A percentile compares a stretch with the other conserved stretches of the same genome.
Conservation (phyloP, 192 early-diverging fungal species). For the Allomyces arbusculus region DNA sequence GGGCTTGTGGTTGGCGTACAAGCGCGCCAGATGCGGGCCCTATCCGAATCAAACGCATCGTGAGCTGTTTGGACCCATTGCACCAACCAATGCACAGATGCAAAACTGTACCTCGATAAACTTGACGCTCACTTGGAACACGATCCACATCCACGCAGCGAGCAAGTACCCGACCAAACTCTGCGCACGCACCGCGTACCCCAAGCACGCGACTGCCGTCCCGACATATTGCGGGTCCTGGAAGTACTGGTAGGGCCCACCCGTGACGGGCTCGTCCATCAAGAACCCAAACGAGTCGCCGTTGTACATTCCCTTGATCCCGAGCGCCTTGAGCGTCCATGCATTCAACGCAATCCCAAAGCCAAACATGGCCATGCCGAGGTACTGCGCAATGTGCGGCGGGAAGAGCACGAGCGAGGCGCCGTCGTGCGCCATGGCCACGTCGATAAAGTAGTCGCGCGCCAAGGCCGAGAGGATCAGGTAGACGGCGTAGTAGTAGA, state of each 20-base stretch:
- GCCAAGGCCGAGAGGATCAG: constrained; percentile 25
- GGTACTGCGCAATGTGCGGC: constrained; percentile 6
- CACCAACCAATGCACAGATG: not conserved
- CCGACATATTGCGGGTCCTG: constrained; percentile 37
- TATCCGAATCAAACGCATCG: not conserved
- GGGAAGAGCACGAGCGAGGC: constrained; percentile 18
- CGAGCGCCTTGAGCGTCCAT: constrained; percentile 35
- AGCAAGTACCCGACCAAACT: constrained; percentile 25
- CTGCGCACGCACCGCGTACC: constrained; percentile 26
- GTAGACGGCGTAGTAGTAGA: constrained; percentile 34
- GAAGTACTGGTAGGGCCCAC: constrained; percentile 27
- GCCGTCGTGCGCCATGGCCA: constrained; percentile 22
- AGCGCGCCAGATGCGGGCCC: not conserved
- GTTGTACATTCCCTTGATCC: constrained; percentile 41
- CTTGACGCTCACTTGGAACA: constrained; percentile 28
- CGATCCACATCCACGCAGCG: constrained; percentile 19
- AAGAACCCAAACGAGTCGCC: constrained; percentile 35
- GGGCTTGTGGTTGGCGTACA: not conserved
- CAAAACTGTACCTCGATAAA: constrained; percentile 20
- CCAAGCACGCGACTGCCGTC: constrained; percentile 25
- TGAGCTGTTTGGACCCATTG: not conserved
- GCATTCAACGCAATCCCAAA: constrained; percentile 24
- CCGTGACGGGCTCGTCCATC: constrained; percentile 29
- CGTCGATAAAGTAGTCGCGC: constrained; percentile 30
- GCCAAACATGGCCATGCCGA: constrained; percentile 17